Evolutionary conservation across 495 filamentous ascomycete species (phyloP).

Genomic region (Neurospora sp.): DNA sequence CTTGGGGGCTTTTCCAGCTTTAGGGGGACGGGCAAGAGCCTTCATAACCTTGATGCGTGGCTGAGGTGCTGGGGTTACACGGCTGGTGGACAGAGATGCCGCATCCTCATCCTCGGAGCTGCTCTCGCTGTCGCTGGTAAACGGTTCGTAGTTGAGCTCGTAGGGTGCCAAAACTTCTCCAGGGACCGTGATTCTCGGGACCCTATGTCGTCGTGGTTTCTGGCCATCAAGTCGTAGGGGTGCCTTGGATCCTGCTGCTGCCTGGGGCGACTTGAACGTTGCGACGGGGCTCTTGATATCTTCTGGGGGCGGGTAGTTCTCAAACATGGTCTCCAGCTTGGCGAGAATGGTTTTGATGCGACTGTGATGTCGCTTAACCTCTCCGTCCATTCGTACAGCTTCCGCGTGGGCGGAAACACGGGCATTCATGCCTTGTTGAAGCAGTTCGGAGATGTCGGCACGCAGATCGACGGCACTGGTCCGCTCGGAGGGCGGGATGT

Average conservation of each 20-base stretch:
- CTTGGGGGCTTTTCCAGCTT: slow-evolving; percentile 26
- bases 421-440: slow-evolving; percentile 64
- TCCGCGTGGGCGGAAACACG: slow-evolving; percentile 75
- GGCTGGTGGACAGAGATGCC: slow-evolving; percentile 18
- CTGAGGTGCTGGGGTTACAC: slow-evolving; percentile 23
- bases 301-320: slow-evolving; percentile 38
- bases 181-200: slow-evolving; percentile 44
- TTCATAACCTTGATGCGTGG: slow-evolving; percentile 35
- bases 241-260: slow-evolving; percentile 45
- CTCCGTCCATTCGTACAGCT: slow-evolving; percentile 68
- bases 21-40: slow-evolving; percentile 19
- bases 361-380: slow-evolving; percentile 65
- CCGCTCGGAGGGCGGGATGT: slow-evolving; percentile 40
- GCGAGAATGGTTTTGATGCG: slow-evolving; percentile 65
- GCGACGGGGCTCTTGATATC: slow-evolving; percentile 44
- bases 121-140: slow-evolving; percentile 33
- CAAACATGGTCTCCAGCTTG: slow-evolving; percentile 69
- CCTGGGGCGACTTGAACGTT: slow-evolving; percentile 41
- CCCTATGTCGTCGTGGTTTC: slow-evolving; percentile 28
- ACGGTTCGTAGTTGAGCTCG: slow-evolving; percentile 43
- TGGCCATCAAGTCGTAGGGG: slow-evolving; percentile 53
- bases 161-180: slow-evolving; percentile 50
- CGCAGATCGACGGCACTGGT: slow-evolving; percentile 48
- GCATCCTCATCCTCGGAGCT: slow-evolving; percentile 31
- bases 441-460: slow-evolving; percentile 60